Evolutionary conservation across 176 grass and related monocot genomes (phyloP), one percentile per base, ranked within the genome.

Genomic region (Oryza officinalis): DNA sequence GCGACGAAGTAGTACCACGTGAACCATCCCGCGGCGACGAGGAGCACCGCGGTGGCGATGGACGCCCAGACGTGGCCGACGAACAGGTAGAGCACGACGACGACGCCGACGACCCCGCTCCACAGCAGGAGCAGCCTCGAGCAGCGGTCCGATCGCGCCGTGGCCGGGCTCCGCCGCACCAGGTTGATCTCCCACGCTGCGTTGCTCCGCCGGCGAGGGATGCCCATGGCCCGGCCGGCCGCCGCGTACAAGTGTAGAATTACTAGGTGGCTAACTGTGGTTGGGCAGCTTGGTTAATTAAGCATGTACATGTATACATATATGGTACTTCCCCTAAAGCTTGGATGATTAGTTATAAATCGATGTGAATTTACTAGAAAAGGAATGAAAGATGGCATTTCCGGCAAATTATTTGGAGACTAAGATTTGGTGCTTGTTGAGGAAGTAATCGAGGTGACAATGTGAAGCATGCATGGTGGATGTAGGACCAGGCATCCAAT

Each of bases 21-120:
- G 83, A 90, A 43, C 17, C 45, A 44, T 41, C 73, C 28, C 26
- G 41, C 46, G 63, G 13, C 72, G 45, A 60, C 32, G 18, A 90
- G 35, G 47, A 81, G 13, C 31, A 26, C 15, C 13, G 80, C 77
- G 20, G 77, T 71, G 71, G 68, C 54, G 25, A 90, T 64, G 43
- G 87, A 86, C 50, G 75, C 87, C 83, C 63, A 81, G 32, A 86
- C 13, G 30, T 54, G 68, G 61, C 74, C 50, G 14, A 38, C 27
- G 61, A 89, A 71, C 4, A 89, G 2, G 60, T 49, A 86, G 18
- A 89, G 17, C 22, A 61, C 14, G 46, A 68, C 46, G 33, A 80
- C 67, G 26, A 77, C 32, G 7, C 26, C 77, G 27, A 46, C 2
- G 3, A 67, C 27, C 0, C 17, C 28, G 12, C 13, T 26, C 88